phyloP scores from a whole-genome alignment of 2,329 filamentous ascomycete species.

The Tolypocladium ovalisporum region DNA sequence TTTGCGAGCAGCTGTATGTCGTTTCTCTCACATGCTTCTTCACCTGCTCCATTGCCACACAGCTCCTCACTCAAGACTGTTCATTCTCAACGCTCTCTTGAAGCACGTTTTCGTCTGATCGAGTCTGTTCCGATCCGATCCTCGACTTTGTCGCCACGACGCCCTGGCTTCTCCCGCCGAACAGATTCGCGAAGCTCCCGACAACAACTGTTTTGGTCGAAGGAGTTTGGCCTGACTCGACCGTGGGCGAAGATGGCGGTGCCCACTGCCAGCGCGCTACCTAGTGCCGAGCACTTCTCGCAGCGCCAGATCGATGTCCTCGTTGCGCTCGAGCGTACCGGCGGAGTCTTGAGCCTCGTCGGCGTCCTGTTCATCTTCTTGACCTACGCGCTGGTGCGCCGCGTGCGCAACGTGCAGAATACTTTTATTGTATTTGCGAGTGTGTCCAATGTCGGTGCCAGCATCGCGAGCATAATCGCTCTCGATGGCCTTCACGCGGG shows the following conservation, averaged over 20 bases:
- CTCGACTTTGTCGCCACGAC: background rate
- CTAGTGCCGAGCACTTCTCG: conserved; percentile 17
- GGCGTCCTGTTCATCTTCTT: conserved; percentile 41
- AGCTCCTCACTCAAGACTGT: background rate
- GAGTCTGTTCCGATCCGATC: no score
- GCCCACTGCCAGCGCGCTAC: background rate
- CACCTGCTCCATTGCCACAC: background rate
- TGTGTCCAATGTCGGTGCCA: conserved; percentile 47
- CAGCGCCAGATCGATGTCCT: conserved; percentile 27
- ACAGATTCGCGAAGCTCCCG: no score
- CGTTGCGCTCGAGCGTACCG: conserved; percentile 39
- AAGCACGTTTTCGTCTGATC: background rate
- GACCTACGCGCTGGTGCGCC: conserved; percentile 38
- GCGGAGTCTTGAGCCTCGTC: conserved; percentile 40
- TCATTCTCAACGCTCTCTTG: background rate
- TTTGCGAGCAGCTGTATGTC: background rate
- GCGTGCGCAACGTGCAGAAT: conserved; percentile 47
- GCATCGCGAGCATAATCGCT: conserved; percentile 59
- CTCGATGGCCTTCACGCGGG: conserved; percentile 50
- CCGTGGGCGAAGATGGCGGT: background rate
- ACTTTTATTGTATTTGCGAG: conserved; percentile 53
- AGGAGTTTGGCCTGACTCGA: background rate
- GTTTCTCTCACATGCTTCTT: background rate
- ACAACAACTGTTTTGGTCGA: background rate
- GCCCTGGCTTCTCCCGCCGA: background rate